phyloP scores from a whole-genome alignment of 495 filamentous ascomycete genomes.

The Entonaema liquescens region DNA sequence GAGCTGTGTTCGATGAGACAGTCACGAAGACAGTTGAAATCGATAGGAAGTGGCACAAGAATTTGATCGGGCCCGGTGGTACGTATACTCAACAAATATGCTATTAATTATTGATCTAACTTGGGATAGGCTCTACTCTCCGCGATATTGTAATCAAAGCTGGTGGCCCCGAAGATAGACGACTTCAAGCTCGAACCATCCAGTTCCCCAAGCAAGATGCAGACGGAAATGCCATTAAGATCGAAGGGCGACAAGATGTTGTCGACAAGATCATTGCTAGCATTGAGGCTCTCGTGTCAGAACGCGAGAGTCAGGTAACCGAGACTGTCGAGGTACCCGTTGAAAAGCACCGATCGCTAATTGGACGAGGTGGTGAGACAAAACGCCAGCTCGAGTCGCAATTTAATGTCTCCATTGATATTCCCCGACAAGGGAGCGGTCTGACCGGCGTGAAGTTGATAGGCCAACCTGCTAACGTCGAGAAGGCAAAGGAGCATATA shows the following conservation, averaged over 20 bases:
- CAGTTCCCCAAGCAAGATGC: slow-evolving; percentile 85
- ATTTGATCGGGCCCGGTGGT: slow-evolving; percentile 90
- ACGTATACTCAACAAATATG: slow-evolving; percentile 47
- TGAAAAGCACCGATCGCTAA: slow-evolving; percentile 88
- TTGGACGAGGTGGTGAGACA: slow-evolving; percentile 89
- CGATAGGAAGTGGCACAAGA: slow-evolving; percentile 89
- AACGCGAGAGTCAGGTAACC: slow-evolving; percentile 80
- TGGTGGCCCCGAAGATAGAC: slow-evolving; percentile 85
- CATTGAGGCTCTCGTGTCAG: slow-evolving; percentile 78
- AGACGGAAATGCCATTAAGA: slow-evolving; percentile 82
- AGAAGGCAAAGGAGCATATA: slow-evolving; percentile 86
- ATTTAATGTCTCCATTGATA: slow-evolving; percentile 88
- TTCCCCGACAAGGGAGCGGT: slow-evolving; percentile 76
- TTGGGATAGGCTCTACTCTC: slow-evolving; percentile 76
- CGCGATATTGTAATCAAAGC: slow-evolving; percentile 86
- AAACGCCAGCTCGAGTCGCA: slow-evolving; percentile 85
- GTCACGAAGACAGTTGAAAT: slow-evolving; percentile 84
- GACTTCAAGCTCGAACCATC: slow-evolving; percentile 82
- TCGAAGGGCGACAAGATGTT: slow-evolving; percentile 82
- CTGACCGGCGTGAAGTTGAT: slow-evolving; percentile 84
- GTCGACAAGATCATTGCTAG: slow-evolving; percentile 88
- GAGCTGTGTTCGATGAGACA: slow-evolving; percentile 83
- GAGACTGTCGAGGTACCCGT: slow-evolving; percentile 80
- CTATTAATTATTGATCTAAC: slow-evolving; percentile 47
- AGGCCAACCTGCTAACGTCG: slow-evolving; percentile 78